Evolutionary conservation across 768 basidiomycete genomes (phyloP).

Genomic region (Lyophyllum semitale): DNA sequence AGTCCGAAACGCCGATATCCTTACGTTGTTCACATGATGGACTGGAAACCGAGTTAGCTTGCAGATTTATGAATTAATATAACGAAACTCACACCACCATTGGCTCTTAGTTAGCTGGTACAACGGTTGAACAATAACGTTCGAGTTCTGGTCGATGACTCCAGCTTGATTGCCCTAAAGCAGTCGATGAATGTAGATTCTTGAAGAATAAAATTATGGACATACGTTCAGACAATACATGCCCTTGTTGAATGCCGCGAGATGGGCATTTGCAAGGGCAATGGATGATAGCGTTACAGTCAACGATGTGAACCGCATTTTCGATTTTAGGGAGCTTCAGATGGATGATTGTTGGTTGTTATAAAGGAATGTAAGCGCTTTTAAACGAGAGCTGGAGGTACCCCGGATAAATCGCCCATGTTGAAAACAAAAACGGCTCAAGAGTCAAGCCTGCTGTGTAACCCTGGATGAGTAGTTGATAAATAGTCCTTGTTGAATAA

Average conservation of each 20-base stretch:
- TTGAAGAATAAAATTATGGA: no score
- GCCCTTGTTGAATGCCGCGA: conserved; percentile 41
- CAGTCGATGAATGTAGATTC: neutral
- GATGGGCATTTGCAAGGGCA: conserved; percentile 35
- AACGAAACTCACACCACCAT: conserved; percentile 46
- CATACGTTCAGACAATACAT: conserved; percentile 51
- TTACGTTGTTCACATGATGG: conserved; percentile 36
- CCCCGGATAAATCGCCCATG: no score
- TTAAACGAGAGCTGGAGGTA: no score
- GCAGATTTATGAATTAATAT: neutral
- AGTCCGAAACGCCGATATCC: conserved; percentile 8
- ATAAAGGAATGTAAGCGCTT: conserved; percentile 12
- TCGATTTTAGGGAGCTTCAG: neutral
- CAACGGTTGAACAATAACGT: conserved; percentile 40
- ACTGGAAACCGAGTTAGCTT: conserved; percentile 21
- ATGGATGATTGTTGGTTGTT: conserved; percentile 15
- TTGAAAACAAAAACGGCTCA: no score
- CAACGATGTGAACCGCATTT: conserved; percentile 9
- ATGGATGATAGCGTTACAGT: conserved; percentile 4
- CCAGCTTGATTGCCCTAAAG: conserved; percentile 31
- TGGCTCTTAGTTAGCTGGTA: conserved; percentile 39
- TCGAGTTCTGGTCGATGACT: conserved; percentile 36
- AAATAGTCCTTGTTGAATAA: no score
- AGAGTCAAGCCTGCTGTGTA: no score
- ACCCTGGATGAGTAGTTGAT: no score